These are phyloP conservation scores for Candida insectalens DNA, from an alignment of 805 yeast species.

Conservation along the genomic window DNA sequence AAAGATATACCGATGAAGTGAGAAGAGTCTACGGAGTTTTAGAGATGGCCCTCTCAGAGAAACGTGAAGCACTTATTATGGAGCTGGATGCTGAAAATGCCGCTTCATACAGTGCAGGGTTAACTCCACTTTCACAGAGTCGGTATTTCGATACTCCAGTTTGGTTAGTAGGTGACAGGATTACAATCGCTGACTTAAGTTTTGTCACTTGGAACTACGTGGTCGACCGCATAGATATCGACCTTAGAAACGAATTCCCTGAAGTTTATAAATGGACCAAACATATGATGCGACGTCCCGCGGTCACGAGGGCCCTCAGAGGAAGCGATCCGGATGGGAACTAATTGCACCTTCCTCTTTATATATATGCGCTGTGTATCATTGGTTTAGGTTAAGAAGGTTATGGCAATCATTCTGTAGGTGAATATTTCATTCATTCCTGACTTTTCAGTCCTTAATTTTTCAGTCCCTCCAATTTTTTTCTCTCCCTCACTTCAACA, in stretches of 20 bases:
- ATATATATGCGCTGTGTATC: no score
- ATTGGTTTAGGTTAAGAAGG: no score
- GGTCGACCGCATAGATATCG: conserved; percentile 85
- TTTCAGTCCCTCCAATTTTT: no score
- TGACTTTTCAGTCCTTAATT: no score
- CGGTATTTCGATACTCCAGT: conserved; percentile 88
- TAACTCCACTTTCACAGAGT: conserved; percentile 77
- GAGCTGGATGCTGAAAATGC: conserved; percentile 83
- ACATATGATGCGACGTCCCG: conserved; percentile 91
- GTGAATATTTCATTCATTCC: no score
- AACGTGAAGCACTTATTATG: conserved; percentile 83
- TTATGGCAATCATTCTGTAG: no score
- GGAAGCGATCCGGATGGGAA: conserved; percentile 24
- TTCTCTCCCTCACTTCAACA: no score
- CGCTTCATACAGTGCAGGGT: conserved; percentile 78
- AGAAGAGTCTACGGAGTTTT: conserved; percentile 88
- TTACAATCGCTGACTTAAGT: conserved; percentile 81
- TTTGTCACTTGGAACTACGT: conserved; percentile 98
- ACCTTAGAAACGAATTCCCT: conserved; percentile 79
- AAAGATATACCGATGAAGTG: conserved; percentile 85
- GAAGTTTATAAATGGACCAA: conserved; percentile 96
- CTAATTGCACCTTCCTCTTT: no score
- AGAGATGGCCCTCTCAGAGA: conserved; percentile 91
- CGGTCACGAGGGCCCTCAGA: conserved; percentile 77
- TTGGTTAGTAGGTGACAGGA: conserved; percentile 84